These are phyloP conservation scores for Poteriospumella lacustris DNA, from an alignment of 108 stramenopile species.

Conservation along the genomic window DNA sequence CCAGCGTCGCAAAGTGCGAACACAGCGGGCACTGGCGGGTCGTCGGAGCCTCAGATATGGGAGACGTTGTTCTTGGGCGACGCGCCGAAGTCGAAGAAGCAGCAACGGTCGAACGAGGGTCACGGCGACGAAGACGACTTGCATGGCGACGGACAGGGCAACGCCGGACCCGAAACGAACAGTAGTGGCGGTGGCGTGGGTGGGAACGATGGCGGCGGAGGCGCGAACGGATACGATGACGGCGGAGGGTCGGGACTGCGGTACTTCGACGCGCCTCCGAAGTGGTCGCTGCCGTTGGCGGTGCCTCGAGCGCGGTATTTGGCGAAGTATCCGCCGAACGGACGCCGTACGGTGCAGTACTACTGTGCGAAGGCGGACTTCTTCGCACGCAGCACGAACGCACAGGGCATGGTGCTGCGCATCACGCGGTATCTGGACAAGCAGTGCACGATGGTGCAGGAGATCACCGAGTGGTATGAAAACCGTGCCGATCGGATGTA, in stretches of 20 bases:
- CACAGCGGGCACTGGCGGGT: too few relatives aligned
- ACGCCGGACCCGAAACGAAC: too few relatives aligned
- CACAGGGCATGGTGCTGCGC: constrained; percentile 55
- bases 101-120: too few relatives aligned
- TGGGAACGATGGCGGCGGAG: not conserved
- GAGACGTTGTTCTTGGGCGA: too few relatives aligned
- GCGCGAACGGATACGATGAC: not conserved
- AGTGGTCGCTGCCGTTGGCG: constrained; percentile 50
- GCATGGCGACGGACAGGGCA: too few relatives aligned
- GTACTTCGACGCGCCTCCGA: constrained; percentile 50
- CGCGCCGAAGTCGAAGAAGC: too few relatives aligned
- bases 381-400: constrained; percentile 55
- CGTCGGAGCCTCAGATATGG: too few relatives aligned
- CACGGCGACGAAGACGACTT: too few relatives aligned
- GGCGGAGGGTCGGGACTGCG: not conserved
- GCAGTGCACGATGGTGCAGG: constrained; percentile 40
- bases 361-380: constrained; percentile 59
- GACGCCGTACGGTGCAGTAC: constrained; percentile 51
- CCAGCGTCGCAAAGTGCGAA: too few relatives aligned
- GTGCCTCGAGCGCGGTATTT: constrained; percentile 39
- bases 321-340: constrained; percentile 53
- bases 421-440: constrained; percentile 55
- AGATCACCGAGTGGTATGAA: constrained; percentile 54
- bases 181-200: not conserved
- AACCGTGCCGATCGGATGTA: constrained; percentile 57